A percentile compares a stretch with the other conserved stretches of the same genome.
phyloP scores from a whole-genome alignment of 2,329 filamentous ascomycete species.

The Nemania serpens region DNA sequence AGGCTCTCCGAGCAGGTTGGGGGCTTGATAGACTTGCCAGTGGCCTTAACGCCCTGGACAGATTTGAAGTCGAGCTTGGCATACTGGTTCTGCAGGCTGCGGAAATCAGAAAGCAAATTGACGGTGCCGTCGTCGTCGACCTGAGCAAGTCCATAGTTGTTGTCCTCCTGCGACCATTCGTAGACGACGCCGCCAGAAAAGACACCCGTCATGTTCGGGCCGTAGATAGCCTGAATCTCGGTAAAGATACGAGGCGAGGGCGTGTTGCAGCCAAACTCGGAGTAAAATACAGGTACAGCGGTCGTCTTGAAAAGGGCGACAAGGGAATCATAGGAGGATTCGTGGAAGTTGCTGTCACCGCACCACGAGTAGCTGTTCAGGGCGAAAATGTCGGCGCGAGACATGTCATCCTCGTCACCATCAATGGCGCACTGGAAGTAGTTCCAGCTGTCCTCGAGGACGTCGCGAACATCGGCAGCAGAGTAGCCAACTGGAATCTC shows the following conservation, averaged over 20 bases:
- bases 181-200: slow-evolving; percentile 82
- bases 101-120: slow-evolving; percentile 66
- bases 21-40: slow-evolving; percentile 54
- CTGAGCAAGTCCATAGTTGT: slow-evolving; percentile 68
- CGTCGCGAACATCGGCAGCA: slow-evolving; percentile 75
- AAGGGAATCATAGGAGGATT: slow-evolving; percentile 66
- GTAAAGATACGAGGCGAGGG: slow-evolving; percentile 74
- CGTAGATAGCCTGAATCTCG: slow-evolving; percentile 75
- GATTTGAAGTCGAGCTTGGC: slow-evolving; percentile 71
- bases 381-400: slow-evolving; percentile 74
- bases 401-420: slow-evolving; percentile 60
- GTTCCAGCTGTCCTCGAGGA: slow-evolving; percentile 75
- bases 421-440: slow-evolving; percentile 71
- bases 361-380: slow-evolving; percentile 81
- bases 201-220: slow-evolving; percentile 67
- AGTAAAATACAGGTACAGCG: slow-evolving; percentile 79
- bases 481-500: slow-evolving; percentile 79
- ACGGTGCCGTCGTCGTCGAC: slow-evolving; percentile 62
- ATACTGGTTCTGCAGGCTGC: slow-evolving; percentile 77
- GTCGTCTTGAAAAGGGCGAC: slow-evolving; percentile 67
- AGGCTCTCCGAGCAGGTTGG: slow-evolving; percentile 69
- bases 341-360: slow-evolving; percentile 64
- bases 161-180: slow-evolving; percentile 75
- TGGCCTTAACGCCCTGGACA: slow-evolving; percentile 66
- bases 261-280: slow-evolving; percentile 79